Conservation (phyloP, 2,329 filamentous ascomycete species). For the Penicillium psychrosexuale region DNA sequence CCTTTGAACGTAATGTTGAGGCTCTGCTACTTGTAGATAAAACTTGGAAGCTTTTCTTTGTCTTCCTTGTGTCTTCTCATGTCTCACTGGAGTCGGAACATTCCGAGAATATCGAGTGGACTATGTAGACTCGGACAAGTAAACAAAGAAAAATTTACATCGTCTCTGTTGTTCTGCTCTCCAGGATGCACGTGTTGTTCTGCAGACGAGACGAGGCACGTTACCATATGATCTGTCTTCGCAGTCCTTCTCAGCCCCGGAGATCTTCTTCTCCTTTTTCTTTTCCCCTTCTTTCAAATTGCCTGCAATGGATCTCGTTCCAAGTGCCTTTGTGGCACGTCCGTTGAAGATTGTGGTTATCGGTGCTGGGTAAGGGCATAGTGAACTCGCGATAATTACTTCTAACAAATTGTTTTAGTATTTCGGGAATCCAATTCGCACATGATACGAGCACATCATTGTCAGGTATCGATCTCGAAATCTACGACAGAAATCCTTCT, state of each 20-base stretch:
- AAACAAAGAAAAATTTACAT: neutral
- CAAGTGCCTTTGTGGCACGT: constrained; percentile 5
- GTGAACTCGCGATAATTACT: neutral
- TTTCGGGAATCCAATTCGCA: constrained; percentile 12
- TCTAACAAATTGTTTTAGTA: neutral
- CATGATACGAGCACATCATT: constrained; percentile 3
- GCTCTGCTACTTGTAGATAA: neutral
- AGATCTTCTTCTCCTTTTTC: neutral
- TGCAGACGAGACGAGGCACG: neutral
- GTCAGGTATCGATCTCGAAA: constrained; percentile 1
- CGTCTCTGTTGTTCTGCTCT: neutral
- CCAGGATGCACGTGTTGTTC: neutral
- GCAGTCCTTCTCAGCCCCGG: neutral
- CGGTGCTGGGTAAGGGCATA: constrained; percentile 7
- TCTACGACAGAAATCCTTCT: constrained; percentile 25
- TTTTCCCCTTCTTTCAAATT: neutral
- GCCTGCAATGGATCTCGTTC: constrained; percentile 2
- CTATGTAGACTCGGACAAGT: too few species aligned
- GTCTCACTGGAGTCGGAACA: neutral
- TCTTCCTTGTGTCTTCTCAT: neutral
- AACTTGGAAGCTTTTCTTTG: neutral
- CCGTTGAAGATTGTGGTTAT: constrained; percentile 8
- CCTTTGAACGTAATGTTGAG: neutral
- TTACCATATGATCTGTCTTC: neutral
- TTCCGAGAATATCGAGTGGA: neutral